Evolutionary conservation across 768 basidiomycete genomes (phyloP).

Genomic region (Paxillus ammoniavirescens): DNA sequence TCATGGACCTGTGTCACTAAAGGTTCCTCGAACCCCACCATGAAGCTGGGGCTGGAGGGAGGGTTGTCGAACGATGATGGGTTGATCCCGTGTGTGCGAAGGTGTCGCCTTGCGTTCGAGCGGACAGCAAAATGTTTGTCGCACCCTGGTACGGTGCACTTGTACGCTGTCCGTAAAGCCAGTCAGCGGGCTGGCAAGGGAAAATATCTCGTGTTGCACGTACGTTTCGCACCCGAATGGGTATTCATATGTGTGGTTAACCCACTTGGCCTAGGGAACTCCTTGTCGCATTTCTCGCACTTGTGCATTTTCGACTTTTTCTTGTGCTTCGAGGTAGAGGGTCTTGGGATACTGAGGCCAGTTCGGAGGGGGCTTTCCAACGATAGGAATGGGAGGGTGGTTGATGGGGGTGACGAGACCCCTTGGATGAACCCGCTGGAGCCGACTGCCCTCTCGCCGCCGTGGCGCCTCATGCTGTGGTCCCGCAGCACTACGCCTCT

Average conservation of each 20-base stretch:
- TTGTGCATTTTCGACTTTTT: constrained; percentile 51
- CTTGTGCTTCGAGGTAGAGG: constrained; percentile 8
- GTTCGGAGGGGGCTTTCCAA: constrained; percentile 4
- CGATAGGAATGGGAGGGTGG: constrained; percentile 6
- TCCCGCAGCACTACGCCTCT: constrained; percentile 14
- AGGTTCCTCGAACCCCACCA: constrained; percentile 45
- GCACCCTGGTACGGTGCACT: constrained; percentile 61
- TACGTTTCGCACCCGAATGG: constrained; percentile 51
- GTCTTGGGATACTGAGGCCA: constrained; percentile 9
- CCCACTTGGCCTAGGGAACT: constrained; percentile 51
- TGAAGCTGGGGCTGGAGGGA: constrained; percentile 28
- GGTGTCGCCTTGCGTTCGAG: constrained; percentile 78
- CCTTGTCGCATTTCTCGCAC: constrained; percentile 42
- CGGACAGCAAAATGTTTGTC: constrained; percentile 70
- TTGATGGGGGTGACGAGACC: constrained; percentile 1
- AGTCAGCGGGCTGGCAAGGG: constrained; percentile 6
- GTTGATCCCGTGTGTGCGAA: constrained; percentile 68
- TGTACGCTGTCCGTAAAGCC: constrained; percentile 17
- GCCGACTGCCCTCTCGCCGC: constrained; percentile 4
- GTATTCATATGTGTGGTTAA: constrained; percentile 54
- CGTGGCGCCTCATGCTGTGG: constrained; percentile 24
- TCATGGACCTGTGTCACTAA: constrained; percentile 44
- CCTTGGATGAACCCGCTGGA: constrained; percentile 11
- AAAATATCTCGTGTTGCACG: constrained; percentile 13
- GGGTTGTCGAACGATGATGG: constrained; percentile 18